Base-by-base conservation (phyloP, 768 basidiomycete species). In the Phlebiopsis flavidoalba region DNA sequence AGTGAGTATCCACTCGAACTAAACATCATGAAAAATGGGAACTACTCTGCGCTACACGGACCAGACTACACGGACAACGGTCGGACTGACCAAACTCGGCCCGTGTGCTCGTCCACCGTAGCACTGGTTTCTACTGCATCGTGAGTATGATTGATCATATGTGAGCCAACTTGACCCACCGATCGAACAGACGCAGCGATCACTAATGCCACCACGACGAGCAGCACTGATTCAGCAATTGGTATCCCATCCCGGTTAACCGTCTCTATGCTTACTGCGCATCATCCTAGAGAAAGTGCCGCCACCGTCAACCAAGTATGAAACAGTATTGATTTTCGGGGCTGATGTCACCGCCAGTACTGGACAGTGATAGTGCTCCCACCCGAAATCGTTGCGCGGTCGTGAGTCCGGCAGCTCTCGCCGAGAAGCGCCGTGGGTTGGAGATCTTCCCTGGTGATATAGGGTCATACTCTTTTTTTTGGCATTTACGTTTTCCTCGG, bases 381-480 rank as follows among this genome's bases (percentile, higher is more conserved):
- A 37, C 52, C n/a, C 19, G 14, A 21, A 64, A 61, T 46, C 57
- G 57, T 24, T n/a, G 15, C 56, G 1, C 31, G 35, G n/a, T n/a
- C 17, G 40, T 64, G 50, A n/a, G n/a, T n/a, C n/a, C 33, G 37
- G n/a, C 55, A 58, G 21, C 57, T 61, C 15, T 59, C 62, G n/a
- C 4, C 12, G 58, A n/a, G 58, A 63, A 10, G 58, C n/a, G 58
- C 3, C 57, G 33, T 19, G 33, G 47, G 10, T 19, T 57, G 14
- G 60, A 62, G 31, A 22, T 58, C 40, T 53, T n/a, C 63, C 37
- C 58, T 64, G 17, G 50, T 64, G 0, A 11, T 61, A 4, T n/a
- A 37, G 63, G 12, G 63, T 64, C 3, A 58, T 53, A 36, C 35
- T 59, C 1, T 64, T 64, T 54, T 59, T 6, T 64, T 64, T 54